Conservation (phyloP, 306 rosid species). For the Sicyos edulis region DNA sequence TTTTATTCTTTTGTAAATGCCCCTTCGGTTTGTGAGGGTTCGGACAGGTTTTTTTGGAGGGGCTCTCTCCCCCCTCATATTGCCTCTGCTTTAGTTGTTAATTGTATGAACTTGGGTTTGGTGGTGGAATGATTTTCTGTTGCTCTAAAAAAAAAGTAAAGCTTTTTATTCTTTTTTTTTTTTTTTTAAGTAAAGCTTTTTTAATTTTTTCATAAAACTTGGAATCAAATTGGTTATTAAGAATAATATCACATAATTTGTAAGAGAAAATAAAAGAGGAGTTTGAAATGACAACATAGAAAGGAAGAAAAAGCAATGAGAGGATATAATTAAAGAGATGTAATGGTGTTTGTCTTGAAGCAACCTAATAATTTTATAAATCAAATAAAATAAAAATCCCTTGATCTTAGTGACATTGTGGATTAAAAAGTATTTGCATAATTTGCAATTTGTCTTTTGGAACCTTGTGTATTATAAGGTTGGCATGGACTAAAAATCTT, state of each 20-base stretch:
- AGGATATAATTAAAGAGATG: not conserved
- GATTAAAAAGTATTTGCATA: not conserved
- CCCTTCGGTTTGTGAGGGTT: too few species aligned
- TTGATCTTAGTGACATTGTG: slow-evolving; percentile 1
- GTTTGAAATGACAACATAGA: slow-evolving; percentile 19
- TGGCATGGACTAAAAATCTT: too few species aligned
- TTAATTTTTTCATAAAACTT: not conserved
- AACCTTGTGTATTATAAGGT: too few species aligned
- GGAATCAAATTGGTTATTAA: not conserved
- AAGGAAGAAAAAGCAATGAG: slow-evolving; percentile 15
- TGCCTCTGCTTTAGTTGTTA: too few species aligned
- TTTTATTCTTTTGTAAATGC: too few species aligned
- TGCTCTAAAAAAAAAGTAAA: too few species aligned
- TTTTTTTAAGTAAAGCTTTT: too few species aligned
- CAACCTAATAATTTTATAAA: slow-evolving; percentile 13
- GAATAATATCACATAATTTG: not conserved
- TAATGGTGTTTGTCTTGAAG: slow-evolving; percentile 14
- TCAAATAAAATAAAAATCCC: not conserved
- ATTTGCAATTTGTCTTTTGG: slow-evolving; percentile 13
- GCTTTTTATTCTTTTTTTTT: too few species aligned
- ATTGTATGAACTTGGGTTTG: too few species aligned
- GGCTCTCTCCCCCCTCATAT: too few species aligned
- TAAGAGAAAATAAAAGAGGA: not conserved
- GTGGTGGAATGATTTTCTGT: too few species aligned
- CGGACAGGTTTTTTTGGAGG: too few species aligned